These are phyloP conservation scores for Tetracladium setigerum DNA, from an alignment of 495 filamentous ascomycete genomes.

Conservation along the genomic window DNA sequence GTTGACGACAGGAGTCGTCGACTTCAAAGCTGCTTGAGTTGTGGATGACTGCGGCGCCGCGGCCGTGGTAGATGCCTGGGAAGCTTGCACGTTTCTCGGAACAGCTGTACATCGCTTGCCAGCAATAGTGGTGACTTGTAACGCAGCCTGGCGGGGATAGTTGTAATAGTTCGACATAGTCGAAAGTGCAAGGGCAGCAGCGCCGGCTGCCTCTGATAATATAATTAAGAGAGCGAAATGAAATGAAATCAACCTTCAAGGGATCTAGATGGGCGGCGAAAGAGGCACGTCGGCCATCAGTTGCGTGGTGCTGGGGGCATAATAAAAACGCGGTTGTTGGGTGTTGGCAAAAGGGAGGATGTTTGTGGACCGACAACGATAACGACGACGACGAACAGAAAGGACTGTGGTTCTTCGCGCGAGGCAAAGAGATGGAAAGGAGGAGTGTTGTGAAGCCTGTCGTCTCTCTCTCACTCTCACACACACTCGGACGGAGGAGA, in stretches of 20 bases:
- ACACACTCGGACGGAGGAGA: no score
- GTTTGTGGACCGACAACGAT: no score
- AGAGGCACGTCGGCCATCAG: conserved; percentile 19
- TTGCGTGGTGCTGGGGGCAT: conserved; percentile 5
- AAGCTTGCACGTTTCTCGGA: conserved; percentile 23
- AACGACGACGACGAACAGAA: no score
- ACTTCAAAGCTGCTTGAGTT: neutral
- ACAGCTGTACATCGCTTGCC: conserved; percentile 41
- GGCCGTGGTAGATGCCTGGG: neutral
- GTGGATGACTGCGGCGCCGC: neutral
- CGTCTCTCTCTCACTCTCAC: no score
- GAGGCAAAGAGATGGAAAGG: no score
- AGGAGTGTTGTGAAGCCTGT: no score
- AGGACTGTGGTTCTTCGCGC: no score
- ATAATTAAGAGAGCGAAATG: conserved; percentile 7
- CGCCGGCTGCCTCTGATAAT: conserved; percentile 8
- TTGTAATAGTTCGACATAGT: conserved; percentile 20
- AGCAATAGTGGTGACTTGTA: conserved; percentile 34
- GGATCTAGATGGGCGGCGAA: conserved; percentile 1
- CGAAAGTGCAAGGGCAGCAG: conserved; percentile 14
- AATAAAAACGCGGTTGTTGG: conserved; percentile 11
- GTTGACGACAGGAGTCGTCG: neutral
- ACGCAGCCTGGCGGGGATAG: conserved; percentile 27
- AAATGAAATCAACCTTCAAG: conserved; percentile 14
- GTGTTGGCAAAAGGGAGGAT: conserved; percentile 18